phyloP scores from a whole-genome alignment of 2,329 filamentous ascomycete species.

The Didymella lethalis region DNA sequence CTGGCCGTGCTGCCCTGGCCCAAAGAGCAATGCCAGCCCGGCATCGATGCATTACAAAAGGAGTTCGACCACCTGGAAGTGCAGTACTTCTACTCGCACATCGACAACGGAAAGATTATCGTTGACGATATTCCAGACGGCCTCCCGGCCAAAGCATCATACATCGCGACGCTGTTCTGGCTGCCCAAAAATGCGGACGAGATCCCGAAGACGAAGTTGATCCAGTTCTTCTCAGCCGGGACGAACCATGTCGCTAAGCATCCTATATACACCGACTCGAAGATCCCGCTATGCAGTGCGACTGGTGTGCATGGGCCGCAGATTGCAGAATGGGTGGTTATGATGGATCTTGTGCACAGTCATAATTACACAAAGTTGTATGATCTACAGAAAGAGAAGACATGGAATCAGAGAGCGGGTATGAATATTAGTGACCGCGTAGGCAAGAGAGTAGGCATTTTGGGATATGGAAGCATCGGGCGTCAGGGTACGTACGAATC shows the following conservation, averaged over 20 bases:
- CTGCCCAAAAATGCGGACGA: constrained; percentile 52
- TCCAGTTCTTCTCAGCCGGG: constrained; percentile 67
- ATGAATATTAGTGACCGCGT: constrained; percentile 62
- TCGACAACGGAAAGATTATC: constrained; percentile 50
- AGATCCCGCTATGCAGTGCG: constrained; percentile 63
- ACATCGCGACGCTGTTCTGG: constrained; percentile 59
- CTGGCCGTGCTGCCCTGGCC: constrained; percentile 55
- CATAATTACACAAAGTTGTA: constrained; percentile 64
- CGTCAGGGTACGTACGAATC: constrained; percentile 57
- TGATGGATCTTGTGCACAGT: constrained; percentile 67
- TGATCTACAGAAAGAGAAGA: constrained; percentile 64
- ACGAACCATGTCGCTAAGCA: constrained; percentile 62
- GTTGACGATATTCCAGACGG: constrained; percentile 50
- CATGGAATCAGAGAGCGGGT: constrained; percentile 57
- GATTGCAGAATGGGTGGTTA: constrained; percentile 71
- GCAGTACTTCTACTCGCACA: constrained; percentile 37
- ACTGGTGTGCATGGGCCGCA: constrained; percentile 69
- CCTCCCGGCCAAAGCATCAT: constrained; percentile 52
- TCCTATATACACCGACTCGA: constrained; percentile 61
- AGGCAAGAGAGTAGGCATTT: constrained; percentile 65
- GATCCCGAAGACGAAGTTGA: constrained; percentile 55
- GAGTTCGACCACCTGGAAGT: constrained; percentile 45
- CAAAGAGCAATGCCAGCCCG: constrained; percentile 30
- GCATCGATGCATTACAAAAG: constrained; percentile 36
- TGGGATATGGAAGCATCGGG: constrained; percentile 70